phyloP scores from a whole-genome alignment of 768 basidiomycete species.

The Paxillus ammoniavirescens region DNA sequence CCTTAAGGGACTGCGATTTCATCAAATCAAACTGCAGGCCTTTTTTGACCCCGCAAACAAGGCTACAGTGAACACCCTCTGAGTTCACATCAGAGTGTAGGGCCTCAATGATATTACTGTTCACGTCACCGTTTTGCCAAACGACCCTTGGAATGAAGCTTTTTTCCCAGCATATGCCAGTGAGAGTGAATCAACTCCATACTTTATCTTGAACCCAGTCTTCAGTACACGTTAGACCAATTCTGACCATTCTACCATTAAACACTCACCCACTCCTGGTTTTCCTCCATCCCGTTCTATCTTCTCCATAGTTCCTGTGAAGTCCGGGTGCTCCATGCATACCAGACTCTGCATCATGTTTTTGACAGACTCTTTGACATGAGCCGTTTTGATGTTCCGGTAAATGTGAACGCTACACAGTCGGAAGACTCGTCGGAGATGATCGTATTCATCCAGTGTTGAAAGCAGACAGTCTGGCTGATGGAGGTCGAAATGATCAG shows the following conservation, averaged over 20 bases:
- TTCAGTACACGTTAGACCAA: too few relatives aligned
- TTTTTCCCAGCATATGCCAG: conserved; percentile 30
- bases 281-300: conserved; percentile 19
- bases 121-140: conserved; percentile 23
- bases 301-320: conserved; percentile 14
- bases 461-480: conserved; percentile 10
- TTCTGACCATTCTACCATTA: too few relatives aligned
- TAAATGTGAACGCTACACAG: conserved; percentile 19
- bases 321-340: conserved; percentile 21
- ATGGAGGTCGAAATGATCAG: conserved; percentile 17
- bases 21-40: conserved; percentile 14
- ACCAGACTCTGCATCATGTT: conserved; percentile 22
- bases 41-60: conserved; percentile 15
- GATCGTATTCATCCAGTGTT: conserved; percentile 18
- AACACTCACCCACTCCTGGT: conserved; percentile 14
- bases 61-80: conserved; percentile 14
- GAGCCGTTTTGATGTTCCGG: conserved; percentile 17
- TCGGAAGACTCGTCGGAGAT: conserved; percentile 18
- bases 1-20: conserved; percentile 4
- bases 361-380: conserved; percentile 7
- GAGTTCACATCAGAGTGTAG: conserved; percentile 26
- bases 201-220: not conserved
- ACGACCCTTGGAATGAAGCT: conserved; percentile 24
- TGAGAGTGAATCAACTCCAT: conserved; percentile 20
- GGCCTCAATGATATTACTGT: conserved; percentile 28